Percentiles rank a stretch among this genome's conserved stretches.
Evolutionary conservation across 257 asterid species (phyloP).

Genomic region (Salvia hispanica): DNA sequence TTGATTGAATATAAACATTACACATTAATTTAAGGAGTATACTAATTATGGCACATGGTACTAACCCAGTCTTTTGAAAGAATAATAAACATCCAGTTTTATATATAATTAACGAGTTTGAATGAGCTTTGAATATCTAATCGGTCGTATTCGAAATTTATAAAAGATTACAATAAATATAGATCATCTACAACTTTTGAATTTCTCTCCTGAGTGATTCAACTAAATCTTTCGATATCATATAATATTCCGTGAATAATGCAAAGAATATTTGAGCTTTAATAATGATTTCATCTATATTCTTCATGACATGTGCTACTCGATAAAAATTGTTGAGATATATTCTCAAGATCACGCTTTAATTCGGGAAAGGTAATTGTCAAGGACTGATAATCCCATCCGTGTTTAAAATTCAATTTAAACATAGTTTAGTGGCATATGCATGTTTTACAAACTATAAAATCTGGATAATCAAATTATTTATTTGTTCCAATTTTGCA

Average conservation of each 20-base stretch:
- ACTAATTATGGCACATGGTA: conserved; percentile 43
- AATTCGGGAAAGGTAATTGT: not conserved
- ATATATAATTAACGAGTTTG: not conserved
- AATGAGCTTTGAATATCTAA: conserved; percentile 44
- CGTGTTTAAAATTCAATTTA: too few relatives aligned
- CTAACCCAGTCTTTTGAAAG: conserved; percentile 32
- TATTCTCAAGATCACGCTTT: too few relatives aligned
- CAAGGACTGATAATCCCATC: too few relatives aligned
- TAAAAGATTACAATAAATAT: conserved; percentile 22
- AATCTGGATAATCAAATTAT: too few relatives aligned
- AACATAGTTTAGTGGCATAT: too few relatives aligned
- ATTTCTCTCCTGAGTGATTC: conserved; percentile 28
- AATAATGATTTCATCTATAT: conserved; percentile 1
- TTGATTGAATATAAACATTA: too few relatives aligned
- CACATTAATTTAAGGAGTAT: not conserved
- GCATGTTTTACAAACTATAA: too few relatives aligned
- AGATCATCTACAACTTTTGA: conserved; percentile 24
- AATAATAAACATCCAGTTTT: conserved; percentile 1
- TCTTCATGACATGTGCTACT: not conserved
- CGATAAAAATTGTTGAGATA: not conserved
- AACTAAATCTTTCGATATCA: conserved; percentile 33
- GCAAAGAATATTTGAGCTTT: conserved; percentile 27
- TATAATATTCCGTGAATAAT: conserved; percentile 26
- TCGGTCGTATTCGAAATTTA: conserved; percentile 26
- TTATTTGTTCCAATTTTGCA: too few relatives aligned